phyloP scores from a whole-genome alignment of 2,329 filamentous ascomycete species.

The Nectriaceae sp. region DNA sequence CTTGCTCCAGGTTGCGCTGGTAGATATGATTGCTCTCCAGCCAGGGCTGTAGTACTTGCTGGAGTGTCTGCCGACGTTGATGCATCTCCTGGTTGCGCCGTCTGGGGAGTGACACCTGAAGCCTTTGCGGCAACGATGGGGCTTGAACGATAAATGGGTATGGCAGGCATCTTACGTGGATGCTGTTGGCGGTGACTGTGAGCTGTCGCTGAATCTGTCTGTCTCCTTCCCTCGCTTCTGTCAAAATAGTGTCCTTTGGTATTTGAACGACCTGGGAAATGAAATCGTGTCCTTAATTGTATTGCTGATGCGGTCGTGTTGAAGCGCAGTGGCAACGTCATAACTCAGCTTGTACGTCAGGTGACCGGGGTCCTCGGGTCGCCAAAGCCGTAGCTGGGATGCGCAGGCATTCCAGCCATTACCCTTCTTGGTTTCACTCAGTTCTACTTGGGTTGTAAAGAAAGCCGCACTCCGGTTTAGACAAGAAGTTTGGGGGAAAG shows the following conservation, averaged over 20 bases:
- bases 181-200: too few species aligned
- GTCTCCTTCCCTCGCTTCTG: too few species aligned
- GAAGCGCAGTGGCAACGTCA: background rate
- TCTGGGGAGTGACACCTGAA: constrained; percentile 50
- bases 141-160: constrained; percentile 60
- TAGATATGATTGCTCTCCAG: constrained; percentile 31
- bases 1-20: constrained; percentile 27
- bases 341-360: background rate
- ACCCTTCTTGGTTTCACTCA: too few species aligned
- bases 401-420: too few species aligned
- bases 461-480: too few species aligned
- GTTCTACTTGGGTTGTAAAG: too few species aligned
- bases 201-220: background rate
- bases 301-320: too few species aligned
- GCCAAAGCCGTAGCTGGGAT: too few species aligned
- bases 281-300: too few species aligned
- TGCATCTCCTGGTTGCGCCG: constrained; percentile 30
- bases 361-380: background rate
- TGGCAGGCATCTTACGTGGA: constrained; percentile 60
- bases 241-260: too few species aligned
- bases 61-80: constrained; percentile 21
- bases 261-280: too few species aligned
- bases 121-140: constrained; percentile 61
- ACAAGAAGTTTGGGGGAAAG: too few species aligned
- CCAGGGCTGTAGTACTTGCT: constrained; percentile 29